Conservation (phyloP, 139 green algal genomes). For the Chara braunii region DNA sequence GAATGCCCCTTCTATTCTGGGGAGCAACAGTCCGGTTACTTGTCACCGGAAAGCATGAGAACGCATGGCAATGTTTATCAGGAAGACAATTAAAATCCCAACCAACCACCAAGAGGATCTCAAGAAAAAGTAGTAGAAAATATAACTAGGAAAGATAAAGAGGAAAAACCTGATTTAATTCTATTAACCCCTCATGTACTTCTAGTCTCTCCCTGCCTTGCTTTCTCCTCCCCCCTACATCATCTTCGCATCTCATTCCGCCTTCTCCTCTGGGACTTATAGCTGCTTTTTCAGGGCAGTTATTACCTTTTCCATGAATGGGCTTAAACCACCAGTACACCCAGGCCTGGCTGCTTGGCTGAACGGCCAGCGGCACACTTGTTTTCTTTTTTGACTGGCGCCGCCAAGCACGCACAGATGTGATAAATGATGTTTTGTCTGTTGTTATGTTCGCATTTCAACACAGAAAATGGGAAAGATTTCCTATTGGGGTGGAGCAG, state of each 20-base stretch:
- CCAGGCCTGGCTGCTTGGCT: neutral
- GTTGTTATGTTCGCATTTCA: neutral
- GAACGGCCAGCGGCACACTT: neutral
- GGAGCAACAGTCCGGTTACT: too few relatives aligned
- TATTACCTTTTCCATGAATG: neutral
- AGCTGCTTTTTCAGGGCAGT: neutral
- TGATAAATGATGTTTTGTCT: neutral
- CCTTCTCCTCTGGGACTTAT: neutral
- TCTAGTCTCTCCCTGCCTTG: too few relatives aligned
- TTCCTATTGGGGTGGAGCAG: slow-evolving; percentile 31
- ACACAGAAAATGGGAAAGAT: slow-evolving; percentile 23
- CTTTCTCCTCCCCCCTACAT: too few relatives aligned
- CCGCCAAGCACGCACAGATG: neutral
- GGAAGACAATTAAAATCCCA: too few relatives aligned
- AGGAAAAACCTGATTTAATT: too few relatives aligned
- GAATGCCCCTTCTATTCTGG: too few relatives aligned
- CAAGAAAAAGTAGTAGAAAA: too few relatives aligned
- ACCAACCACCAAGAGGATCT: too few relatives aligned
- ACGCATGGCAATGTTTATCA: too few relatives aligned
- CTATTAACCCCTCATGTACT: too few relatives aligned
- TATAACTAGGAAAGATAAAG: too few relatives aligned
- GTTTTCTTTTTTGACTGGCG: neutral
- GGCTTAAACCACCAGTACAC: neutral
- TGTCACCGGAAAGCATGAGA: too few relatives aligned
- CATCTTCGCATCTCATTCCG: neutral